Evolutionary conservation across 768 basidiomycete species (phyloP), one percentile per base, ranked within the genome.

Genomic region (Leccinum obscurum): DNA sequence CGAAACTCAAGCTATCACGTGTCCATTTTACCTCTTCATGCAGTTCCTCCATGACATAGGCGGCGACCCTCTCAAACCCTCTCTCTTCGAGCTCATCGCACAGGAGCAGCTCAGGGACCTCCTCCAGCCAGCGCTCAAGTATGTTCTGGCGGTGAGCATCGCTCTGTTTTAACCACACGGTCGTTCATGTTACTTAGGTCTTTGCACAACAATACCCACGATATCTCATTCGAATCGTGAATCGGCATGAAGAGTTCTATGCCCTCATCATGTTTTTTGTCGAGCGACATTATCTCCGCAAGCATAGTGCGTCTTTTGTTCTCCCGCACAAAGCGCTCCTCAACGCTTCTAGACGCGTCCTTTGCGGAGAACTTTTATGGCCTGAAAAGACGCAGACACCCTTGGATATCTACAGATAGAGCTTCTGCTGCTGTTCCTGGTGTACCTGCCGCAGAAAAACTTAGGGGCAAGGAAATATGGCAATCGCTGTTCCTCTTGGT

Each of bases 341-440:
- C 50, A 61, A 55, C 57, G 49, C 52, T 56, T 59, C 34, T 67
- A 97, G 96, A 89, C 74, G 92, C 95, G 22, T 94, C 93, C 1
- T 95, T 98, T 69, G 82, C 96, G 5, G 96, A 98, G 74, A 91
- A 96, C 68, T 98, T 99, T 72, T 98, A 98, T 74, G 93, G 93
- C 0, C 76, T 99, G 52, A 94, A 94, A 70, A 78, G 95, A 48
- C 80, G 93, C 59, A 77, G 90, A 39, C 79, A 82, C 58, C 89
- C 91, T 4, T 83, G 84, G 66, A 85, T 92, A 63, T 83, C 88
- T 62, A 85, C 84, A 2, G 85, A 89, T 46, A 81, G 90, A 57
- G 83, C 87, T 1, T 76, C 78, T 48, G 83, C 83, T 28, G 91
- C 90, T 44, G 86, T 89, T 10, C 87, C 84, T 13, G 85, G 86